Base-by-base conservation (phyloP, 192 early-diverging fungal genomes). In the Podochytrium sp. region DNA sequence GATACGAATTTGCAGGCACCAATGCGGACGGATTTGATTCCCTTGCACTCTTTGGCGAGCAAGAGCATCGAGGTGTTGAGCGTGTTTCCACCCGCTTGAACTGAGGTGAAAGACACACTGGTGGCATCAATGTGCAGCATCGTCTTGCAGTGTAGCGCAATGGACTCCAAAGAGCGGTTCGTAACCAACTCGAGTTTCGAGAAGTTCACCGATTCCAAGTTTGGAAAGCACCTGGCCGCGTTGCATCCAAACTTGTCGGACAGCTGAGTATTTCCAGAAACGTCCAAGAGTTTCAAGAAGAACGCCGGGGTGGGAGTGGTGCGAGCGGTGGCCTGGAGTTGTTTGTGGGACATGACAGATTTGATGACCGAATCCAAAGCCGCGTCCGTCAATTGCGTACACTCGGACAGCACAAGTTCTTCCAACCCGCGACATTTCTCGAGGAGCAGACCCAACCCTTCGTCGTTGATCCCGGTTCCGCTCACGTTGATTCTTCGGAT, bases 11-110 rank as follows among this genome's bases (percentile, higher is more conserved):
- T 71, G 69, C 69, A 71, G 14, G 69, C 10, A 25, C 35, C 69
- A 29, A 71, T 57, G 6, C 56, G 33, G 14, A 71, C 35, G 18
- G 53, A 16, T 60, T 57, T 71, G 14, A 71, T 27, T 7, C 40
- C 38, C 40, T 40, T 71, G 53, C 69, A 71, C 47, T 71, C 69
- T n/a, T 60, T 71, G n/a, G 69, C 69, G 6, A 71, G n/a, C 33
- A 30, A 16, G 0, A 71, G 20, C 7, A 71, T 57, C 5, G 69
- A 51, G 6, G 33, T 55, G 23, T 42, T 32, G 30, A 59, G 37
- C 20, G 69, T 59, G 53, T 59, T 71, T 7, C 39, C 69, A 6
- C 50, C 66, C 5, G 14, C 64, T 12, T 23, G 33, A 18, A 55
- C 25, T 18, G 38, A 57, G 3, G 10, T 60, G 35, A 71, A 71